Evolutionary conservation across 805 yeast genomes (phyloP), one percentile per base, ranked within the genome.

Genomic region (Lachancea mirantina): DNA sequence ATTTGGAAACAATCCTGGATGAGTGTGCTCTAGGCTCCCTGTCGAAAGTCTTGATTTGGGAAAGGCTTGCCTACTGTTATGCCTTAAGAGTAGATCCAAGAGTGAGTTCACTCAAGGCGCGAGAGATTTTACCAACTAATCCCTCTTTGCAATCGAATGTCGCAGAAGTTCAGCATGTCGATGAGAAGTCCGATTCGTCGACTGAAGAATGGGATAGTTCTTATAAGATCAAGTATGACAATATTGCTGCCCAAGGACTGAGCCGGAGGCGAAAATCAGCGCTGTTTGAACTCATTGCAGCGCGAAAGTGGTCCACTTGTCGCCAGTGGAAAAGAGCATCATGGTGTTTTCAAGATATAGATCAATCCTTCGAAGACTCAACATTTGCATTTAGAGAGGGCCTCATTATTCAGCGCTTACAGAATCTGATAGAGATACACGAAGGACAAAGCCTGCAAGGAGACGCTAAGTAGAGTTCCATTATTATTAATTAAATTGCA

Each of bases 211-310:
- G n/a, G n/a, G n/a, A n/a, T n/a, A n/a, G n/a, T n/a, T n/a, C n/a
- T 3, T 22, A 38, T 28, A 63, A 68, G 32, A 43, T 73, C 11
- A 17, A 35, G 4, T 60, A 62, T 3, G 46, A 50, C 4, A 57
- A 64, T 20, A 50, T 66, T 32, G 59, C 63, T 4, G 61, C 65
- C 0, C 51, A 69, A 22, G 78, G 89, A 0, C 53, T 74, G 14
- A 72, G 81, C 2, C 64, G 94, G 37, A 58, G 58, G 32, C 68
- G 96, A 34, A 85, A 85, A 50, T 74, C 87, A 1, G 74, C 84
- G 0, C 65, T 88, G 18, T 87, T 95, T 84, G 68, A 70, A 43
- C 52, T 87, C 17, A 52, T 87, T 17, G 78, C 95, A 0, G 79
- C 85, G 5, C 72, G 72, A 35, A 83, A 81, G 49, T 76, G 95